Evolutionary conservation across 2,329 filamentous ascomycete genomes (phyloP), one percentile per base, ranked within the genome.

Genomic region (Nothopassalora personata): DNA sequence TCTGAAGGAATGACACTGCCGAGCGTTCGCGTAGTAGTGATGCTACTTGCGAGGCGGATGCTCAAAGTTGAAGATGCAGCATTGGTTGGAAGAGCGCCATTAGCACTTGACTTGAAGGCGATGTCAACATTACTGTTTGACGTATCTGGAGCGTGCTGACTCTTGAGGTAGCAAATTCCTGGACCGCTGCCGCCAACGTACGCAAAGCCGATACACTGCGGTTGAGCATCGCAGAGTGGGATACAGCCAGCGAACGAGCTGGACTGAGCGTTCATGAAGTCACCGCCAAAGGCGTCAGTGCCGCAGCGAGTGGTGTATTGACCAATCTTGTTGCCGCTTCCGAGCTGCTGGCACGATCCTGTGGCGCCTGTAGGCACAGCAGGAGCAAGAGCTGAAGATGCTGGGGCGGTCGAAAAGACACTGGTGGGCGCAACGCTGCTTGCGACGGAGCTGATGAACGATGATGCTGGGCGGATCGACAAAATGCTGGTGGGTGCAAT

Each of bases 171-270:
- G 54, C 64, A 62, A 18, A 39, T 34, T 10, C 61, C 61, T 7
- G 56, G 18, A 13, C 53, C 49, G 19, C n/a, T 31, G 23, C 59
- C 58, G 19, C 59, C 56, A 18, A 60, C 47, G 47, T 59, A 63
- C 11, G 60, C 46, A 31, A 58, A 65, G 8, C 61, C 63, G 15
- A 65, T 58, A 52, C 63, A 65, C 10, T 51, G 56, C 31, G 59
- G 15, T 19, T 49, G 15, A 13, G 31, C 19, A 54, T 64, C 59
- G 39, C 62, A 64, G 7, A 47, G 28, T 4, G 59, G 55, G 34
- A 68, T 63, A 59, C 68, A 70, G 13, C 33, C 66, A 7, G 54
- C 52, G 57, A 68, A 70, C 5, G 58, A 60, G 10, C 45, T 46
- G n/a, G 59, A 60, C 9, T 34, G 48, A 8, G 33, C 51, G 18